These are phyloP conservation scores for Catharanthus roseus DNA, from an alignment of 257 asterid genomes.

Conservation along the genomic window DNA sequence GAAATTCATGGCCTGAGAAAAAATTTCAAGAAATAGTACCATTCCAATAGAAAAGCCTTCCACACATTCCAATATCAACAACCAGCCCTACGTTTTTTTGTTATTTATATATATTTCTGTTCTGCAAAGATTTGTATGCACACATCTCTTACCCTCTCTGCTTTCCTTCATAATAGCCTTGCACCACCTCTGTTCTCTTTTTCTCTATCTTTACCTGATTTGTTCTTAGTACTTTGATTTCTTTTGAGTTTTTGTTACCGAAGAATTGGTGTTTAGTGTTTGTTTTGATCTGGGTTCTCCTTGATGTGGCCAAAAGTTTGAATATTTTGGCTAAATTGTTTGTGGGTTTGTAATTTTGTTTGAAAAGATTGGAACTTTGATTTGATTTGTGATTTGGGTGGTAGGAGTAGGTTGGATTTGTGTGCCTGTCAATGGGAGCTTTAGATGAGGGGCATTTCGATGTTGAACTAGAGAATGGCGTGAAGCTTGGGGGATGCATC, in stretches of 20 bases:
- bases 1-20: neutral
- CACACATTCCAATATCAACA: constrained; percentile 39
- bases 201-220: neutral
- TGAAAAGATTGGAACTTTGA: constrained; percentile 10
- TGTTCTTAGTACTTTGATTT: constrained; percentile 6
- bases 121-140: constrained; percentile 21
- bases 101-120: neutral
- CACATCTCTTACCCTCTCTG: constrained; percentile 31
- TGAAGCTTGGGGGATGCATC: constrained; percentile 36
- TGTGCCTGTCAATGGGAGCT: constrained; percentile 70
- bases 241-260: constrained; percentile 2
- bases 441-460: constrained; percentile 64
- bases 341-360: constrained; percentile 8
- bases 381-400: constrained; percentile 17
- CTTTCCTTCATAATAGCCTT: constrained; percentile 27
- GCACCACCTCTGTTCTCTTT: neutral
- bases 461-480: constrained; percentile 56
- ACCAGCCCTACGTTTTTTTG: constrained; percentile 36
- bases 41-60: constrained; percentile 17
- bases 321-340: constrained; percentile 31
- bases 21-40: no score
- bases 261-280: constrained; percentile 16
- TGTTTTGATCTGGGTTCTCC: constrained; percentile 28
- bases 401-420: constrained; percentile 20
- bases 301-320: constrained; percentile 21